Conservation (phyloP, 495 filamentous ascomycete species). For the Hypoxylon lenormandii region DNA sequence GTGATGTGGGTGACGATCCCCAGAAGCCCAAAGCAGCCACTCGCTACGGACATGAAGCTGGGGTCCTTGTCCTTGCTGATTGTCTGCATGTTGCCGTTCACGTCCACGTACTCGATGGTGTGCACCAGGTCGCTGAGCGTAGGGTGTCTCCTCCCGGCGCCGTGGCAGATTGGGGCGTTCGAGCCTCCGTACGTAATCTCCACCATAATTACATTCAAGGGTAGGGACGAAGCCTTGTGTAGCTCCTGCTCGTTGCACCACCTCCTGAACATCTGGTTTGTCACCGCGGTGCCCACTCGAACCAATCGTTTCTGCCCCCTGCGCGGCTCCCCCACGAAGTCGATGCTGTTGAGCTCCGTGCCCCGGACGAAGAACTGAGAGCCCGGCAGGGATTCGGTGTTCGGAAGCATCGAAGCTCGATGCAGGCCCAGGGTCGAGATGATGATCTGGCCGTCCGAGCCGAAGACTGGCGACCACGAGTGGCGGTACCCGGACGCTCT, state of each 20-base stretch:
- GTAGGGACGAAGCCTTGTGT: slow-evolving; percentile 54
- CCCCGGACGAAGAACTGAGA: slow-evolving; percentile 39
- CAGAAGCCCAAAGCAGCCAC: slow-evolving; percentile 65
- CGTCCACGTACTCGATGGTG: slow-evolving; percentile 65
- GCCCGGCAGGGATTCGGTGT: slow-evolving; percentile 52
- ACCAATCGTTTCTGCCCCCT: slow-evolving; percentile 51
- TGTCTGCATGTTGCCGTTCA: slow-evolving; percentile 59
- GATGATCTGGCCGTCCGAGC: slow-evolving; percentile 61
- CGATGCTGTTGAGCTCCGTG: slow-evolving; percentile 57
- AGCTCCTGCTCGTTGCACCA: slow-evolving; percentile 59
- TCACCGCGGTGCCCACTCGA: slow-evolving; percentile 60
- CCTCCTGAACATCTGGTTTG: slow-evolving; percentile 64
- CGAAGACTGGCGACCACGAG: slow-evolving; percentile 61
- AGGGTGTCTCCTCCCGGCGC: slow-evolving; percentile 59
- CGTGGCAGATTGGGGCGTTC: slow-evolving; percentile 67
- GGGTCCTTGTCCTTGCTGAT: slow-evolving; percentile 56
- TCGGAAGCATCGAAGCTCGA: slow-evolving; percentile 56
- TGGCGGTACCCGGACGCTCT: slow-evolving; percentile 64
- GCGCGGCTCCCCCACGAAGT: slow-evolving; percentile 39
- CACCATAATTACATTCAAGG: slow-evolving; percentile 65
- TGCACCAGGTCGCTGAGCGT: slow-evolving; percentile 64
- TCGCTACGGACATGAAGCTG: slow-evolving; percentile 57
- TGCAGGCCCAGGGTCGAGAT: slow-evolving; percentile 62
- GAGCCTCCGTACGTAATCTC: slow-evolving; percentile 66
- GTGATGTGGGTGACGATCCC: slow-evolving; percentile 68